Evolutionary conservation across 176 grass and related monocot genomes (phyloP), one percentile per base, ranked within the genome.

Genomic region (Elymus sibiricus): DNA sequence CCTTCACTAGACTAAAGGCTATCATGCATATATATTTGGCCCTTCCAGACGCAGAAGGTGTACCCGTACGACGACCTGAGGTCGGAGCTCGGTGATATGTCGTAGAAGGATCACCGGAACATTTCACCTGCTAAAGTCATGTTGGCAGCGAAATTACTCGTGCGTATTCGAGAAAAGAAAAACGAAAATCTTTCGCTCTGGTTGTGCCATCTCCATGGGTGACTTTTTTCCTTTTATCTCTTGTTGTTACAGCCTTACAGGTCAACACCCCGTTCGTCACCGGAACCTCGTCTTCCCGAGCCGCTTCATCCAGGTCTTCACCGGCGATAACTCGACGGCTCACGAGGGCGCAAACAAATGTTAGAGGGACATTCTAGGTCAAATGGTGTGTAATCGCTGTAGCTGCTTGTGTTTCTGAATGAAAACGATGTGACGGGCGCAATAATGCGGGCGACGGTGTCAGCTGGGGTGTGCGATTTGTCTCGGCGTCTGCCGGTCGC

Each of bases 21-120:
- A 8, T 51, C 5, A 17, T 84, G 38, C 79, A 22, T 2, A 19
- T 74, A 44, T 78, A 37, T 37, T 35, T 39, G 3, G 28, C n/a
- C 38, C 11, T 81, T 88, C 34, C 87, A 90, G 61, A 86, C 79
- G 29, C 82, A 68, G 34, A 95, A 92, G 79, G 74, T 90, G 8
- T 90, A 92, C 76, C 90, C 62, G 5, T 86, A 90, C 27, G 90
- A 84, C 61, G 86, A 88, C 65, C 82, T 92, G 66, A 79, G 82
- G 10, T 66, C 53, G 1, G 93, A 92, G 85, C 82, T 90, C 2
- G 93, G 82, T 4, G 82, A 58, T 63, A 75, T 74, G 26, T 43
- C 63, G 28, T 82, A 82, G 62, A 21, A 7, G 79, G 19, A 65
- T 58, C 21, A 58, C 13, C 61, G 38, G 82, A n/a, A n/a, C 47